Percentiles rank a stretch among this genome's conserved stretches.
Evolutionary conservation across 805 yeast species (phyloP).

Genomic region (Wickerhamiella brachini): DNA sequence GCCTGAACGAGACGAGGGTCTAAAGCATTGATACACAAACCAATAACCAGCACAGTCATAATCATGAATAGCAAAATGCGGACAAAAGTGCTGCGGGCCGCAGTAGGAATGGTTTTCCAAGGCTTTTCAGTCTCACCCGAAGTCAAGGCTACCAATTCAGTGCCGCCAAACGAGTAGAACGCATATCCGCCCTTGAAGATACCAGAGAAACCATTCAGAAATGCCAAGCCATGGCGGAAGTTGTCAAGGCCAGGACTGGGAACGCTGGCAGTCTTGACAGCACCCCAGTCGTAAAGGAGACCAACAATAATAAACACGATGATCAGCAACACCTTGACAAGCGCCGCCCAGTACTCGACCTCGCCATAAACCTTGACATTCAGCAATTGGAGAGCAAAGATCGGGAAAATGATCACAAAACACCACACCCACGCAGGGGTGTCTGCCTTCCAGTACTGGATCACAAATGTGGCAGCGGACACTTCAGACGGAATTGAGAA

Average conservation of each 20-base stretch:
- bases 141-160: conserved; percentile 40
- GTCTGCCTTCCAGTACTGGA: conserved; percentile 43
- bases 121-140: conserved; percentile 49
- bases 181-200: conserved; percentile 34
- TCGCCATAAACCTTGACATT: conserved; percentile 41
- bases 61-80: conserved; percentile 38
- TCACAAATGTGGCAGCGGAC: conserved; percentile 46
- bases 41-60: conserved; percentile 39
- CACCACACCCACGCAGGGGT: conserved; percentile 34
- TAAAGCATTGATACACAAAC: conserved; percentile 41
- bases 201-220: conserved; percentile 18
- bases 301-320: conserved; percentile 49
- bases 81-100: conserved; percentile 39
- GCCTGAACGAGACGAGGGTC: conserved; percentile 31
- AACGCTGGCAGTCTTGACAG: conserved; percentile 35
- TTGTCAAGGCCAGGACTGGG: conserved; percentile 36
- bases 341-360: conserved; percentile 53
- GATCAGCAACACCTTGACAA: conserved; percentile 50
- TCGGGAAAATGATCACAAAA: conserved; percentile 34
- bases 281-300: conserved; percentile 38
- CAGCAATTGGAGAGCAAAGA: conserved; percentile 36
- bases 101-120: conserved; percentile 39
- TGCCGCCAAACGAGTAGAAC: conserved; percentile 40
- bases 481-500: conserved; percentile 54
- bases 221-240: conserved; percentile 15